These are phyloP conservation scores for Cystobasidium slooffiae DNA, from an alignment of 1,284 basidiomycete genomes.

Conservation along the genomic window DNA sequence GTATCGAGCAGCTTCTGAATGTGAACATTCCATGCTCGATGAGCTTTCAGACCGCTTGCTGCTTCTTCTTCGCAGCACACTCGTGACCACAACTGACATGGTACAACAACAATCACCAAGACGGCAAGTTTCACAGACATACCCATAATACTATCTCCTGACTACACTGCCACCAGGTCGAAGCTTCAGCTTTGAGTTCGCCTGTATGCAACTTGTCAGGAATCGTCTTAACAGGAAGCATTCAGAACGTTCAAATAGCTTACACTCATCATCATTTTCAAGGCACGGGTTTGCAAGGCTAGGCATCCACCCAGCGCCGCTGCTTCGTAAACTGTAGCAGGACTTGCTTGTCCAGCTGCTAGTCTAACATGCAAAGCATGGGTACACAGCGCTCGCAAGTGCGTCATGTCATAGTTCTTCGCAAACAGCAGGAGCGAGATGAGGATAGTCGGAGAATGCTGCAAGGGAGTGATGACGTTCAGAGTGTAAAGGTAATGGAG, in stretches of 20 bases:
- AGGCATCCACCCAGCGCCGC: constrained; percentile 48
- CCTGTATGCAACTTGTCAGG: not conserved
- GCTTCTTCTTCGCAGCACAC: too few species aligned
- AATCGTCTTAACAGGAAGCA: not conserved
- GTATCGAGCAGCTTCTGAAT: too few species aligned
- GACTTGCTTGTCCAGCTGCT: constrained; percentile 24
- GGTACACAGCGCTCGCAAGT: constrained; percentile 76
- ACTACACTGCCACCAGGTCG: constrained; percentile 7
- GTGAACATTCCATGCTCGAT: too few species aligned
- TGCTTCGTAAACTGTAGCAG: constrained; percentile 51
- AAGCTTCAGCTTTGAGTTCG: constrained; percentile 21
- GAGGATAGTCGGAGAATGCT: constrained; percentile 85
- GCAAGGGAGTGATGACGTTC: constrained; percentile 81
- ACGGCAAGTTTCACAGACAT: too few species aligned
- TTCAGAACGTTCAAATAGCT: not conserved
- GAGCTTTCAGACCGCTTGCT: too few species aligned
- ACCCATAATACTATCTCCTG: not conserved
- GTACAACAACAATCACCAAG: too few species aligned
- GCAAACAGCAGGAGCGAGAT: constrained; percentile 83
- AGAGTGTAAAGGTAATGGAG: constrained; percentile 91
- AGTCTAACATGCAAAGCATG: constrained; percentile 89
- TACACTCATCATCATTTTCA: constrained; percentile 49
- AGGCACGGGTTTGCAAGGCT: constrained; percentile 49
- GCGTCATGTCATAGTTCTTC: constrained; percentile 76
- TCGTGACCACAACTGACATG: too few species aligned